phyloP scores from a whole-genome alignment of 2,329 filamentous ascomycete species.

The Ophiostoma australiae region DNA sequence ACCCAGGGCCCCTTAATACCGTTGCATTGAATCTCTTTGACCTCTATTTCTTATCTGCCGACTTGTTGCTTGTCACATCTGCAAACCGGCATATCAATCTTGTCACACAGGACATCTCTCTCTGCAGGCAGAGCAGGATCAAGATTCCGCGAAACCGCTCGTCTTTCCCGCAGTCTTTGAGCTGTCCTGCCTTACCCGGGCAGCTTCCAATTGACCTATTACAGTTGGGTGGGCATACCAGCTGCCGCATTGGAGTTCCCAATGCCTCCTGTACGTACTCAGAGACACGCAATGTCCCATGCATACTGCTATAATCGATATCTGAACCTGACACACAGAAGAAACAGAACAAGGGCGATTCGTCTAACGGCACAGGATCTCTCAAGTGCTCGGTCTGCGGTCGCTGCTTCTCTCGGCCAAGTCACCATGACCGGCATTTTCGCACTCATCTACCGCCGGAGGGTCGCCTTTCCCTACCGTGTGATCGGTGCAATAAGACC shows the following conservation, averaged over 20 bases:
- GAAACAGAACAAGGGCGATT: background rate
- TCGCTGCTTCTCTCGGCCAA: slow-evolving; percentile 30
- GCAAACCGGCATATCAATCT: background rate
- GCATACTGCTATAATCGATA: background rate
- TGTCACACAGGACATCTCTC: background rate
- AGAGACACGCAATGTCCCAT: background rate
- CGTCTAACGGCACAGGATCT: background rate
- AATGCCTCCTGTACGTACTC: background rate
- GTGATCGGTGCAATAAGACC: slow-evolving; percentile 29
- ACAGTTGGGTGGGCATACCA: background rate
- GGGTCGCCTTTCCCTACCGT: slow-evolving; percentile 28
- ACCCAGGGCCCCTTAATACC: background rate
- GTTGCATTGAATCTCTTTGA: background rate
- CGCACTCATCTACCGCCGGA: slow-evolving; percentile 31
- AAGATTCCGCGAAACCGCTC: background rate
- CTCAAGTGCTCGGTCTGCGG: slow-evolving; percentile 29
- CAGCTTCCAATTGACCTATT: background rate
- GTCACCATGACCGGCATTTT: slow-evolving; percentile 32
- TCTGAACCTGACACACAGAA: background rate
- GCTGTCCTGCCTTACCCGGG: background rate
- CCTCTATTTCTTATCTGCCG: background rate
- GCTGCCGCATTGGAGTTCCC: background rate
- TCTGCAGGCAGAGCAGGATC: background rate
- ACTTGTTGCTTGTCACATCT: background rate
- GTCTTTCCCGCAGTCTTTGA: background rate